Evolutionary conservation across 2,329 filamentous ascomycete species (phyloP), one percentile per base, ranked within the genome.

Genomic region (Colletotrichum brevisporum): DNA sequence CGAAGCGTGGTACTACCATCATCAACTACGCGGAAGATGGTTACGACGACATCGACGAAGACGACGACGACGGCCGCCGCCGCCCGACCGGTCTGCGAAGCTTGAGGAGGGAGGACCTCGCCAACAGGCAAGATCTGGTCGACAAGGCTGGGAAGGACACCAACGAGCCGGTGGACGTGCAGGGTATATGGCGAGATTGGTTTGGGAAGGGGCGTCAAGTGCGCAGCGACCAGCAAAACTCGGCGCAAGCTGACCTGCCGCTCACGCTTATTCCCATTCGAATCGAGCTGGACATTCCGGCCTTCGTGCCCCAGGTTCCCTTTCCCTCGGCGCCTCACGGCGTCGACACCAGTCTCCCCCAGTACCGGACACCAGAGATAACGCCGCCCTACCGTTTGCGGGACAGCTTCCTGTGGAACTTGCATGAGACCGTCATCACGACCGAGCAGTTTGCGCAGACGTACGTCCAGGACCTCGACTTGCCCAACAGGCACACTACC

Each of bases 1-100:
- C 96, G 9, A 98, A 99, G 84, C 92, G 96, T 81, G 96, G 96
- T 67, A 98, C 96, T 2, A 96, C 94, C 41, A 93, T 95, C 72
- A 96, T 98, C 82, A 99, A 98, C 83, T 99, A 99, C 78, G 95
- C 96, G 26, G 96, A 99, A 79, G 95, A 98, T 79, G 95, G 95
- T 54, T 97, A 92, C 77, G 95, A 98, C 73, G 94, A 95, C 76
- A 80, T 89, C 66, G 88, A 90, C 45, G 88, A 91, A 64, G 92
- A 94, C 71, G 91, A 92, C 57, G 92, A 94, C 71, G 92, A 94
- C 63, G 86, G 89, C 69, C 89, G 94, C 72, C 91, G 95, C 71
- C 91, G 91, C 2, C 92, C 93, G 13, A 97, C 94, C 0, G 94
- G 95, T 5, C 79, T 98, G 79, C 91, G 95, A 74, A 98, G 92